Conservation (phyloP, 164 flowering plant genomes). For the Liquidambar formosana region DNA sequence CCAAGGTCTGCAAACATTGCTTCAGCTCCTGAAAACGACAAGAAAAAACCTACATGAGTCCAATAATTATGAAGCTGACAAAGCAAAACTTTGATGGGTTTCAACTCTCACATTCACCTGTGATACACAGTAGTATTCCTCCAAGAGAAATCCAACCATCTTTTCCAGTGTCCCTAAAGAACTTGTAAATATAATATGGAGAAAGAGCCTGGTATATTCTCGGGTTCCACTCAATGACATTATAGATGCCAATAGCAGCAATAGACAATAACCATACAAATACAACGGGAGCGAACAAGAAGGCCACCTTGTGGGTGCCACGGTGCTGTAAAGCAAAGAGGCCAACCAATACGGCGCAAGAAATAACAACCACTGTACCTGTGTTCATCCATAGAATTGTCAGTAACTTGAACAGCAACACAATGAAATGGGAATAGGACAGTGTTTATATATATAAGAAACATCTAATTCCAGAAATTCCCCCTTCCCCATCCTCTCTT, state of each 20-base stretch:
- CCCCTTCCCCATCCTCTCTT: too few species aligned
- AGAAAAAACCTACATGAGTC: constrained; percentile 2
- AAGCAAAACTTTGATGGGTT: constrained; percentile 2
- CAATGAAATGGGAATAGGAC: not conserved
- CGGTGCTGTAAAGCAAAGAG: constrained; percentile 65
- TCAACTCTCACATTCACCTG: constrained; percentile 40
- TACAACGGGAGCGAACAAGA: constrained; percentile 63
- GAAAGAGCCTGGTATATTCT: constrained; percentile 56
- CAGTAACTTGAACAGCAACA: constrained; percentile 4
- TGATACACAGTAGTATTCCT: constrained; percentile 56
- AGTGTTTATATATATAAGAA: not conserved
- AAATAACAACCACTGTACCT: constrained; percentile 46
- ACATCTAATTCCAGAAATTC: not conserved
- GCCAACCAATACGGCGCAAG: constrained; percentile 55
- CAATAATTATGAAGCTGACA: constrained; percentile 8
- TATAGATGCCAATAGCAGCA: constrained; percentile 59
- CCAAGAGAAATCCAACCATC: constrained; percentile 76
- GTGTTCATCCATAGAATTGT: constrained; percentile 8
- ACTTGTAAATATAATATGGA: constrained; percentile 57
- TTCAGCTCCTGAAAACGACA: constrained; percentile 52
- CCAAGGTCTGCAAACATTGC: constrained; percentile 71
- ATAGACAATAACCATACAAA: constrained; percentile 57
- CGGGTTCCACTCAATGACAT: constrained; percentile 63
- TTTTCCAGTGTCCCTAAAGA: constrained; percentile 57
- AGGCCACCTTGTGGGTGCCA: constrained; percentile 61